Evolutionary conservation across 306 rosid genomes (phyloP).

Genomic region (Pterocarpus macrocarpus): DNA sequence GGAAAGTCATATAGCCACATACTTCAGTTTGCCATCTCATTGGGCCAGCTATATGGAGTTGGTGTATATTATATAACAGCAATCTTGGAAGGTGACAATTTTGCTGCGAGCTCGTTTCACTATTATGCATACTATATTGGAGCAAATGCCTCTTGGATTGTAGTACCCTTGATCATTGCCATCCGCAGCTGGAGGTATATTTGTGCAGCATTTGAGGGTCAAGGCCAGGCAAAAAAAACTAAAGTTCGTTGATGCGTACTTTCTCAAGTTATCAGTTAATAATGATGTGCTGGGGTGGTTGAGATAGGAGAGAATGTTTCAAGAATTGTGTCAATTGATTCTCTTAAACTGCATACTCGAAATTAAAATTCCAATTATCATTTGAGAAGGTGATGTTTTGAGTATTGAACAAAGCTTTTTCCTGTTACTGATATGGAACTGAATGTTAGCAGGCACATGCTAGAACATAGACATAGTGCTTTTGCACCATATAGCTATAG

Average conservation of each 20-base stretch:
- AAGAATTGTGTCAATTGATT: conserved; percentile 33
- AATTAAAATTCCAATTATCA: background rate
- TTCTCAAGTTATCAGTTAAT: conserved; percentile 19
- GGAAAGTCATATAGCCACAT: conserved; percentile 80
- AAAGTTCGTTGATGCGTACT: conserved; percentile 67
- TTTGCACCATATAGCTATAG: conserved; percentile 1
- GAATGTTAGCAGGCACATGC: background rate
- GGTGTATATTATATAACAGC: conserved; percentile 76
- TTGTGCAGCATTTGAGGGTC: conserved; percentile 59
- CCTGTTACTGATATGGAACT: conserved; percentile 6
- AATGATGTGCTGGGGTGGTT: conserved; percentile 29
- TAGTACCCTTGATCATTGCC: conserved; percentile 73
- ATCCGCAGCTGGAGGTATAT: conserved; percentile 85
- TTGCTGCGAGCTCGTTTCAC: conserved; percentile 65
- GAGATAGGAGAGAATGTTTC: conserved; percentile 9
- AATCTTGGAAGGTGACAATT: conserved; percentile 80
- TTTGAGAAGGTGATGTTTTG: conserved; percentile 21
- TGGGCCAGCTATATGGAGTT: conserved; percentile 89
- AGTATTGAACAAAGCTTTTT: background rate
- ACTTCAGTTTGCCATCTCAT: conserved; percentile 84
- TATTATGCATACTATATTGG: conserved; percentile 80
- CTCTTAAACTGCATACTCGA: background rate
- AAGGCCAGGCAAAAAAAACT: conserved; percentile 66
- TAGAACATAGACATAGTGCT: conserved; percentile 5
- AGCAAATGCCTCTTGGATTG: conserved; percentile 79